Evolutionary conservation across 352 stramenopile species (phyloP).

Genomic region (Phytophthora tubulina): DNA sequence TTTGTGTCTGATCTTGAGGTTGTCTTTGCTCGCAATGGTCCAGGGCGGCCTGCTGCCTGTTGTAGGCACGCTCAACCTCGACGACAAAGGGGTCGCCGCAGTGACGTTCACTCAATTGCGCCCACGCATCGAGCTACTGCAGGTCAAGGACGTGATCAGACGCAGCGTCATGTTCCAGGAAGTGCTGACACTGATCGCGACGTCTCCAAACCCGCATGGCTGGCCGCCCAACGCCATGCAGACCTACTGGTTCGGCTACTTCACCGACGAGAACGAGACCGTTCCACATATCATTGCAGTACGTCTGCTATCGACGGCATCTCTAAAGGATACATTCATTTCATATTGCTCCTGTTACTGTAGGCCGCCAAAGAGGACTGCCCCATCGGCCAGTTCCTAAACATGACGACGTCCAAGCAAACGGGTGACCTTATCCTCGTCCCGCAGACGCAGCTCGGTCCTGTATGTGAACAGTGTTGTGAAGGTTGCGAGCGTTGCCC

Average conservation of each 20-base stretch:
- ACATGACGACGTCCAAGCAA: constrained; percentile 77
- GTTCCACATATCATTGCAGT: constrained; percentile 61
- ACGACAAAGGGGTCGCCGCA: constrained; percentile 61
- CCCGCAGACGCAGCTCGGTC: constrained; percentile 82
- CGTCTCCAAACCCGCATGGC: constrained; percentile 66
- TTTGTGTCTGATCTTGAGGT: background rate
- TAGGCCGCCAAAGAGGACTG: constrained; percentile 56
- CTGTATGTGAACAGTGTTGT: constrained; percentile 76
- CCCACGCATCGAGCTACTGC: constrained; percentile 71
- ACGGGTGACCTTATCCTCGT: constrained; percentile 79
- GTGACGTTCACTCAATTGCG: constrained; percentile 76
- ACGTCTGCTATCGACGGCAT: constrained; percentile 2
- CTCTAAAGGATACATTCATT: background rate
- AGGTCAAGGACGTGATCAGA: constrained; percentile 71
- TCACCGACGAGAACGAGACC: constrained; percentile 49
- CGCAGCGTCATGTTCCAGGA: constrained; percentile 84
- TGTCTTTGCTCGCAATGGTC: background rate
- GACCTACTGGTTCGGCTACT: constrained; percentile 85
- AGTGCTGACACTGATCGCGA: constrained; percentile 68
- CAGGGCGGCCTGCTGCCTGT: constrained; percentile 69
- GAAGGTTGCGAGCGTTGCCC: constrained; percentile 63
- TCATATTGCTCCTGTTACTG: background rate
- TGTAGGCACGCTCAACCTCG: constrained; percentile 71
- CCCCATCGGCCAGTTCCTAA: constrained; percentile 63
- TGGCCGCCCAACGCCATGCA: constrained; percentile 73